These are phyloP conservation scores for Lachancea cidri DNA, from an alignment of 805 yeast species.

Conservation along the genomic window DNA sequence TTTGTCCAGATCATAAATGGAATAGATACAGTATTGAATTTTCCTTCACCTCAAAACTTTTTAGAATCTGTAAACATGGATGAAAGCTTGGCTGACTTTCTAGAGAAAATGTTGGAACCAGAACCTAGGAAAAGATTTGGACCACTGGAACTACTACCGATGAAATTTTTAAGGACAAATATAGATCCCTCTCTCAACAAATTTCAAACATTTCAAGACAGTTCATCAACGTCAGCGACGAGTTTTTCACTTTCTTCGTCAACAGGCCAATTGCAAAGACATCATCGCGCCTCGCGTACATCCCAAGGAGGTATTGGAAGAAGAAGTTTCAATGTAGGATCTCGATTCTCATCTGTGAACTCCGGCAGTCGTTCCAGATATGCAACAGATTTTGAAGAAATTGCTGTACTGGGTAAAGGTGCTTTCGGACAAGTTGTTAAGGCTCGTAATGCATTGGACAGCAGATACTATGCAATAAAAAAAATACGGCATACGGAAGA, in stretches of 20 bases:
- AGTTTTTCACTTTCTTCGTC: neutral
- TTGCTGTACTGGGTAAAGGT: conserved; percentile 85
- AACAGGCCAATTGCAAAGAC: conserved; percentile 18
- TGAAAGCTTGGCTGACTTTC: conserved; percentile 58
- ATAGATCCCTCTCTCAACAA: conserved; percentile 37
- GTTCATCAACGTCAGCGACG: neutral
- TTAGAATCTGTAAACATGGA: conserved; percentile 44
- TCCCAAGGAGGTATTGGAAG: conserved; percentile 24
- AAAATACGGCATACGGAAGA: conserved; percentile 80
- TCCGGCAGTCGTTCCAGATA: conserved; percentile 56
- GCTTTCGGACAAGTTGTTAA: conserved; percentile 99
- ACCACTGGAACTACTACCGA: conserved; percentile 79
- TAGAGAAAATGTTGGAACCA: conserved; percentile 57
- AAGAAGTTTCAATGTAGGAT: conserved; percentile 39
- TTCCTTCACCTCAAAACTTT: conserved; percentile 59
- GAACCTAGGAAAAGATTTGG: conserved; percentile 70
- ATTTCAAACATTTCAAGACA: conserved; percentile 16
- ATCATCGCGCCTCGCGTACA: neutral
- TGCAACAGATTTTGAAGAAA: conserved; percentile 91
- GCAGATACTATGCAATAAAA: conserved; percentile 90
- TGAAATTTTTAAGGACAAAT: conserved; percentile 73
- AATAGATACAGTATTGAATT: conserved; percentile 47
- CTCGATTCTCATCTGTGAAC: conserved; percentile 33
- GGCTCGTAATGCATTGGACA: conserved; percentile 89
- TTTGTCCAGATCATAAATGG: conserved; percentile 66